Evolutionary conservation across 495 filamentous ascomycete species (phyloP).

Genomic region (Penicillium roqueforti): DNA sequence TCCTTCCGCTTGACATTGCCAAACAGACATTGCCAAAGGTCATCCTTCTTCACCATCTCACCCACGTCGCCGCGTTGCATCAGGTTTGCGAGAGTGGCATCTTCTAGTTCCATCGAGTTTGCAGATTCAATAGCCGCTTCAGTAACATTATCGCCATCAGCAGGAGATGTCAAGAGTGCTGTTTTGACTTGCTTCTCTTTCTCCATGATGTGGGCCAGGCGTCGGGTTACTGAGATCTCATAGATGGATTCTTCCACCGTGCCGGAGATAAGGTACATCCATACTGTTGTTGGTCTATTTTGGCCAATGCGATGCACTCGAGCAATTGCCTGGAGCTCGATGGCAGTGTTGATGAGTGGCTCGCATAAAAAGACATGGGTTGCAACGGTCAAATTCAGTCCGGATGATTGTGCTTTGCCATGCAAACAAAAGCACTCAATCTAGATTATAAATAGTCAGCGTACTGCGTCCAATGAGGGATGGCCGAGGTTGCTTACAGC

Average conservation of each 20-base stretch:
- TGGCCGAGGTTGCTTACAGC: slow-evolving; percentile 32
- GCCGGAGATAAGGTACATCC: slow-evolving; percentile 84
- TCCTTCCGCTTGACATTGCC: slow-evolving; percentile 38
- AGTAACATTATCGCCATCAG: slow-evolving; percentile 32
- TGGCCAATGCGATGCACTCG: slow-evolving; percentile 94
- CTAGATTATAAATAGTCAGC: slow-evolving; percentile 18
- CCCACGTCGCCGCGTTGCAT: slow-evolving; percentile 63
- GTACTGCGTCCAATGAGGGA: background rate
- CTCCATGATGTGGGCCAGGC: slow-evolving; percentile 69
- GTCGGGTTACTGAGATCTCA: slow-evolving; percentile 71
- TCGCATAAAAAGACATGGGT: slow-evolving; percentile 95
- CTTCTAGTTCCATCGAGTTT: slow-evolving; percentile 76
- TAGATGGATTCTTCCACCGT: slow-evolving; percentile 91
- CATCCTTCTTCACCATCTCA: slow-evolving; percentile 74
- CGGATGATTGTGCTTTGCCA: slow-evolving; percentile 80
- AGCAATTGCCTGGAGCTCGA: slow-evolving; percentile 91
- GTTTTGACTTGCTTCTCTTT: slow-evolving; percentile 29
- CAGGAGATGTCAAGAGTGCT: slow-evolving; percentile 14
- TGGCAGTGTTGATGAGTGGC: slow-evolving; percentile 84
- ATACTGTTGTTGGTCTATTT: slow-evolving; percentile 80
- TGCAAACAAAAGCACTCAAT: slow-evolving; percentile 85
- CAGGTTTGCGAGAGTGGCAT: slow-evolving; percentile 59
- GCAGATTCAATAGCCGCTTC: slow-evolving; percentile 69
- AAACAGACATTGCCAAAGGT: slow-evolving; percentile 90
- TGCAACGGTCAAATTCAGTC: slow-evolving; percentile 85